phyloP scores from a whole-genome alignment of 2,329 filamentous ascomycete species.

The Ophiostoma piceae region DNA sequence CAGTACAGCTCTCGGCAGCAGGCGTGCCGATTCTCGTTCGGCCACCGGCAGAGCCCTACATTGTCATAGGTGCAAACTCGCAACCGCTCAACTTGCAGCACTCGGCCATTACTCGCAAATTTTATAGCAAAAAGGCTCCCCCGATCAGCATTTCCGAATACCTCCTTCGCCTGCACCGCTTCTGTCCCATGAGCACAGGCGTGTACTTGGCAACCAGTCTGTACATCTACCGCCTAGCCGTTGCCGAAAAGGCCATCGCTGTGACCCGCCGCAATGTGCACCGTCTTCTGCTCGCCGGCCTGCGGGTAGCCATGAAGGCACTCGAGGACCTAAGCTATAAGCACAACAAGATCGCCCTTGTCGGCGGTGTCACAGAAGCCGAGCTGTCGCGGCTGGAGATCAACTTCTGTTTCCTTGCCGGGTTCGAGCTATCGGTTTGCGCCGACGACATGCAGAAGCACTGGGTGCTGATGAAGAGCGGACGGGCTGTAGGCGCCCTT shows the following conservation, averaged over 20 bases:
- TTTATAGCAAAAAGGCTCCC: conserved; percentile 84
- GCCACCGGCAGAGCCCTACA: conserved; percentile 45
- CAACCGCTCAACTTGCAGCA: conserved; percentile 74
- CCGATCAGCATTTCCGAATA: conserved; percentile 81
- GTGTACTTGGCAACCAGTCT: conserved; percentile 86
- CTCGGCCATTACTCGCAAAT: conserved; percentile 81
- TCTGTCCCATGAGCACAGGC: conserved; percentile 87
- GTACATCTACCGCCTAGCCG: conserved; percentile 79
- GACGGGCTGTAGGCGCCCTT: conserved; percentile 26
- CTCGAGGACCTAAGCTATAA: conserved; percentile 89
- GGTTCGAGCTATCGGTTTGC: conserved; percentile 70
- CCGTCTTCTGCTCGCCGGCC: conserved; percentile 73
- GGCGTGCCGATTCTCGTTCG: conserved; percentile 30
- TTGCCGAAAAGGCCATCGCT: conserved; percentile 70
- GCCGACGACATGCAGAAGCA: conserved; percentile 57
- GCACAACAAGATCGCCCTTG: conserved; percentile 75
- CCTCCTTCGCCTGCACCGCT: conserved; percentile 77
- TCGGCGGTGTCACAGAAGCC: conserved; percentile 77
- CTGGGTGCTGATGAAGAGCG: conserved; percentile 55
- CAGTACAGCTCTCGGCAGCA: conserved; percentile 29
- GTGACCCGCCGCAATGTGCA: conserved; percentile 83
- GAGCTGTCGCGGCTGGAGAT: conserved; percentile 85
- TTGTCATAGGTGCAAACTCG: conserved; percentile 62
- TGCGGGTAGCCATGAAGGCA: conserved; percentile 88
- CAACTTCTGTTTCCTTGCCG: conserved; percentile 79